Evolutionary conservation across 306 rosid genomes (phyloP).

Genomic region (Cicer cuneatum): DNA sequence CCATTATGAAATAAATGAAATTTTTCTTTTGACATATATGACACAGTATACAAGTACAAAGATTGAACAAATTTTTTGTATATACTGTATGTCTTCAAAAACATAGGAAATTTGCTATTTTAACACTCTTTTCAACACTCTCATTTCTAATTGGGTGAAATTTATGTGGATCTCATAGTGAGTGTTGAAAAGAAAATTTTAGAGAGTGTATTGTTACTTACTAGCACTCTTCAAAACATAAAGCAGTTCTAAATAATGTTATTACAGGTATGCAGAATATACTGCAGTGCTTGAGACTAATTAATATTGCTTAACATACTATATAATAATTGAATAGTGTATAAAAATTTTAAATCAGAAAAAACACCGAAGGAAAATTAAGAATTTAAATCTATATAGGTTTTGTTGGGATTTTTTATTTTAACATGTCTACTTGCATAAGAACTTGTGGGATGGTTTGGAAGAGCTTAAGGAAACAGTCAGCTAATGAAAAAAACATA

Average conservation of each 20-base stretch:
- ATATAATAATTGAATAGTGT: background rate
- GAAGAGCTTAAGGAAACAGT: too few species aligned
- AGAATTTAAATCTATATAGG: background rate
- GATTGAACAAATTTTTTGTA: too few species aligned
- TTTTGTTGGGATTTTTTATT: too few species aligned
- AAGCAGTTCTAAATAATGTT: background rate
- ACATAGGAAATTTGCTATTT: too few species aligned
- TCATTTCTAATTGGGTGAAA: too few species aligned
- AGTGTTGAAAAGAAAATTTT: background rate
- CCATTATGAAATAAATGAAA: background rate
- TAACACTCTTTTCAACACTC: too few species aligned
- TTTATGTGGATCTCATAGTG: background rate
- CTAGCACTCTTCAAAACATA: background rate
- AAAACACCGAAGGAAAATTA: background rate
- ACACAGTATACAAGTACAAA: background rate
- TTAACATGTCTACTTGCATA: too few species aligned
- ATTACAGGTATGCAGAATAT: background rate
- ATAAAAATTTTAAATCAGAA: conserved; percentile 22
- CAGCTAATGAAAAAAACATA: too few species aligned
- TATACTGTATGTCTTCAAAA: too few species aligned
- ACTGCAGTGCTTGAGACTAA: conserved; percentile 15
- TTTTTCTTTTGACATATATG: background rate
- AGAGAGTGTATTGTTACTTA: too few species aligned
- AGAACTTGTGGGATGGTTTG: too few species aligned
- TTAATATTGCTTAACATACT: conserved; percentile 12